A percentile compares a stretch with the other conserved stretches of the same genome.
These are phyloP conservation scores for Trichoderma sp. DNA, from an alignment of 2,329 filamentous ascomycete genomes.

Conservation along the genomic window DNA sequence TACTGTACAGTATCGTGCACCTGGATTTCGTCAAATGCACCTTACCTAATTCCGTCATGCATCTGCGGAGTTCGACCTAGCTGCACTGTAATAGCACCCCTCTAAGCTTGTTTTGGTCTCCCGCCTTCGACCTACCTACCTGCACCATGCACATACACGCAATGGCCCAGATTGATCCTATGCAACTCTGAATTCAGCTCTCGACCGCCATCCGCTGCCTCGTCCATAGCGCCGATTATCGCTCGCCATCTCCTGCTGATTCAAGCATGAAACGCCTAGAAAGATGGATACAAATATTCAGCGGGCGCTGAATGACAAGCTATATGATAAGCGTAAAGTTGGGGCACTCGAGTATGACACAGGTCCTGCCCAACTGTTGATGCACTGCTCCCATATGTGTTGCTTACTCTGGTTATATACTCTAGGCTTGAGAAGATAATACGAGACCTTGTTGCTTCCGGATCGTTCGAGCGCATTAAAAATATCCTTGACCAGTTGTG, in stretches of 20 bases:
- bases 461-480: slow-evolving; percentile 78
- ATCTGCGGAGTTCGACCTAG: background rate
- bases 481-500: slow-evolving; percentile 94
- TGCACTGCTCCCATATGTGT: background rate
- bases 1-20: background rate
- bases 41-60: slow-evolving; percentile 5
- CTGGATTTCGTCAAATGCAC: background rate
- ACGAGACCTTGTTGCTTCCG: slow-evolving; percentile 74
- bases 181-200: background rate
- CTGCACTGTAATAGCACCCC: background rate
- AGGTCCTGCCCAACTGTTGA: background rate
- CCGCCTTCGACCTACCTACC: background rate
- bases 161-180: background rate
- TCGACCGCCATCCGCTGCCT: background rate
- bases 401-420: slow-evolving; percentile 26
- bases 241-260: background rate
- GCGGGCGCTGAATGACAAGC: slow-evolving; percentile 92
- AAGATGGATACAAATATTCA: slow-evolving; percentile 86
- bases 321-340: slow-evolving; percentile 97
- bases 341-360: slow-evolving; percentile 85
- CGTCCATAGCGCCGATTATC: slow-evolving; percentile 4
- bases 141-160: background rate
- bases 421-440: slow-evolving; percentile 84
- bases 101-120: background rate
- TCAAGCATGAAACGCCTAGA: slow-evolving; percentile 13